phyloP scores from a whole-genome alignment of 73 alveolate species.

The Breviolum minutum region DNA sequence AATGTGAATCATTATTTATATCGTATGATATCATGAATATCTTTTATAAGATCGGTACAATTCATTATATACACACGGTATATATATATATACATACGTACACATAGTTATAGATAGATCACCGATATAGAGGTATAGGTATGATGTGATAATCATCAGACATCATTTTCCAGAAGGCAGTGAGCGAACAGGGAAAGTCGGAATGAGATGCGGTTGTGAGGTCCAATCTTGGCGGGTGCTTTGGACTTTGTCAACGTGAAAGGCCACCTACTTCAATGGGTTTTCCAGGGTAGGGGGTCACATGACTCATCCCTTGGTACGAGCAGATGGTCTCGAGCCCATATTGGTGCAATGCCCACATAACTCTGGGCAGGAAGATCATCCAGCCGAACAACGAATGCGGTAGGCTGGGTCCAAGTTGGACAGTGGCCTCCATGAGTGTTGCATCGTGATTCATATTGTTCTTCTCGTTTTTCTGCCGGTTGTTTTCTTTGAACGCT shows the following conservation, averaged over 20 bases:
- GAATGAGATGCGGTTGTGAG: not conserved
- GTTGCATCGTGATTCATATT: no score
- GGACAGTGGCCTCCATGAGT: no score
- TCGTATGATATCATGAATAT: no score
- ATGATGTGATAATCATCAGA: no score
- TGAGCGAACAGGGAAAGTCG: not conserved
- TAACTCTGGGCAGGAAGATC: slow-evolving; percentile 18
- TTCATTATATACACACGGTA: no score
- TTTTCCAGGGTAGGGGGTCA: no score
- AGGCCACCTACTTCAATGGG: not conserved
- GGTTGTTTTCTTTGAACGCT: not conserved
- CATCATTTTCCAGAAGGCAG: not conserved
- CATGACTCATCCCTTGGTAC: not conserved
- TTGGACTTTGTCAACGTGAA: slow-evolving; percentile 67
- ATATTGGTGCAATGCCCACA: not conserved
- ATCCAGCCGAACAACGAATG: slow-evolving; percentile 66
- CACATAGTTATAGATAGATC: not conserved
- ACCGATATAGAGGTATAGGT: not conserved
- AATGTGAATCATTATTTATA: not conserved
- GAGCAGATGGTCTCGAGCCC: no score
- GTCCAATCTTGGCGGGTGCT: slow-evolving; percentile 78
- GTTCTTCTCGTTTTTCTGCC: no score
- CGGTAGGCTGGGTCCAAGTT: slow-evolving; percentile 22
- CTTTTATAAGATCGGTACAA: no score
- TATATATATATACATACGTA: no score